Evolutionary conservation across 768 basidiomycete species (phyloP), one percentile per base, ranked within the genome.

Genomic region (Basidioascus undulatus): DNA sequence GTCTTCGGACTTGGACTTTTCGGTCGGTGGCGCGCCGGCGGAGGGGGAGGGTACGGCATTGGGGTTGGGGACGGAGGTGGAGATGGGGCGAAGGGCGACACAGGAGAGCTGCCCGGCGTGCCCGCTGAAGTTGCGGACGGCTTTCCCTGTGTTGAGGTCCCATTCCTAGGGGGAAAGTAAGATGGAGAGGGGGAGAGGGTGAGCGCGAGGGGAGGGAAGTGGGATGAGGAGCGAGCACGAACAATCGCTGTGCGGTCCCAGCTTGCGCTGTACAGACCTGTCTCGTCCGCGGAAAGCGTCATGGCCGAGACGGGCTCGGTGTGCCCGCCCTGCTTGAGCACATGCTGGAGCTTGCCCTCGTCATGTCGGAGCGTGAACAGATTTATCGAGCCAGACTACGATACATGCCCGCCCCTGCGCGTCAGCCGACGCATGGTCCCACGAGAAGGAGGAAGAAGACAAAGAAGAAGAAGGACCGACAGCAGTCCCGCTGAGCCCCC

Each of bases 231-330:
- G n/a, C n/a, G n/a, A n/a, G n/a, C n/a, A 65, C 79, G 57, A 56
- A 84, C 86, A 34, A 72, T 65, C 12, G 81, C 76, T 49, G 78
- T 72, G 10, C 83, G 80, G 54, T 96, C 92, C 87, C 89, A 94
- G 16, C 83, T 76, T 5, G 81, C 86, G 53, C 82, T 87, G 50
- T 84, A 74, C 47, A 86, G 70, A 0, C 74, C 70, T 48, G 76
- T 77, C 57, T 94, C 82, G 44, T 79, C 73, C 47, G 77, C 69
- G 45, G 73, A 66, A 48, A 98, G 62, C 1, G 73, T 66, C 41
- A 98, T 62, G n/a, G 74, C 73, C 33, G 87, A 89, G 15, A 98
- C 72, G 20, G 81, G 76, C 3, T 74, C 72, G 30, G 30, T n/a
- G 28, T 49, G 46, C 1, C 47, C 46, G 53, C 89, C 84, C 1